phyloP scores from a whole-genome alignment of 768 basidiomycete species.

The Boletus patriciae region DNA sequence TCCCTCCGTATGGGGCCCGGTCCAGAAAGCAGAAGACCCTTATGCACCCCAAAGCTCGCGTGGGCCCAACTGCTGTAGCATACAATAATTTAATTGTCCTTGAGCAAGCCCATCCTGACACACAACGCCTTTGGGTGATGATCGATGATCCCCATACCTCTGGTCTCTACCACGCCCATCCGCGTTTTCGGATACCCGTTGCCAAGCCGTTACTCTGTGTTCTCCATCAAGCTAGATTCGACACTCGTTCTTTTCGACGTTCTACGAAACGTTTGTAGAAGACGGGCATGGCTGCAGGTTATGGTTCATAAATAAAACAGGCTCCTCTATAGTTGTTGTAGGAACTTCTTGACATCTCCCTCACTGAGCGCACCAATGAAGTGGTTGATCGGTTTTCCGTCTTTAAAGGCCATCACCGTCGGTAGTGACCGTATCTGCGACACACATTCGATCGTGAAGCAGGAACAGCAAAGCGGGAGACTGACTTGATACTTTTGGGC shows the following conservation, averaged over 20 bases:
- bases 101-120: background rate
- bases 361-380: conserved; percentile 64
- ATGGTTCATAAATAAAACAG: background rate
- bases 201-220: conserved; percentile 6
- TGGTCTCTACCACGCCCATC: conserved; percentile 19
- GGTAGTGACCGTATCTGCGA: conserved; percentile 70
- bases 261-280: conserved; percentile 18
- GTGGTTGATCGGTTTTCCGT: conserved; percentile 55
- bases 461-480: background rate
- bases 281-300: background rate
- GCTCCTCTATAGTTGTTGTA: conserved; percentile 38
- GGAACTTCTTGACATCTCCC: conserved; percentile 43
- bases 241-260: background rate
- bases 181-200: conserved; percentile 10
- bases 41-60: conserved; percentile 71
- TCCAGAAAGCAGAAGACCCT: conserved; percentile 90
- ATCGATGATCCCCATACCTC: conserved; percentile 5
- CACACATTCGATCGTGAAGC: background rate
- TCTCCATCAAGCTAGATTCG: conserved; percentile 9
- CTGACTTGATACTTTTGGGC: conserved; percentile 49
- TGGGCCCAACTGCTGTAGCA: conserved; percentile 53
- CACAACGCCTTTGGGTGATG: background rate
- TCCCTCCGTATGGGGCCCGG: conserved; percentile 95
- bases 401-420: conserved; percentile 74
- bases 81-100: conserved; percentile 46